Evolutionary conservation across 176 grass and related monocot genomes (phyloP).

Genomic region (Oryza rufipogon): DNA sequence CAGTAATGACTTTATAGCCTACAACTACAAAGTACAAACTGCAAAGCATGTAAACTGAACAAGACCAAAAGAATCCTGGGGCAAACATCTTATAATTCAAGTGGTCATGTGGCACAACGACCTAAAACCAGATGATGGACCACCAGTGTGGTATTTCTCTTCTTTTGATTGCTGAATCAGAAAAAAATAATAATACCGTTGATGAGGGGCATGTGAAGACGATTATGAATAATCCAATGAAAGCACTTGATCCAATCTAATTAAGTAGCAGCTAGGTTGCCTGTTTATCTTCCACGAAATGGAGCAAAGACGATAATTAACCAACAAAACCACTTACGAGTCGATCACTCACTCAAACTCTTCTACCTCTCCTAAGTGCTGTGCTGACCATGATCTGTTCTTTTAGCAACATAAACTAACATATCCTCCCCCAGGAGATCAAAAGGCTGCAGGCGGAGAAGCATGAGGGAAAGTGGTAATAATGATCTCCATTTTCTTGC

Average conservation of each 20-base stretch:
- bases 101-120: neutral
- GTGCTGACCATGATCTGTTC: slow-evolving; percentile 19
- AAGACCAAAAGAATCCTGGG: neutral
- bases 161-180: neutral
- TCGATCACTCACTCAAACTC: slow-evolving; percentile 31
- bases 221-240: neutral
- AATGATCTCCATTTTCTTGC: slow-evolving; percentile 31
- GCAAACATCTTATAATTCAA: neutral
- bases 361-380: slow-evolving; percentile 19
- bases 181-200: neutral
- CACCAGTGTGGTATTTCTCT: neutral
- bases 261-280: neutral
- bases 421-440: slow-evolving; percentile 20
- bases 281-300: neutral
- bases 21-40: neutral
- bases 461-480: slow-evolving; percentile 26
- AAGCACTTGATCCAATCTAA: neutral
- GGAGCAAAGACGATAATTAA: slow-evolving; percentile 14
- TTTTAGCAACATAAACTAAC: slow-evolving; percentile 36
- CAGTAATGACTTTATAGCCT: neutral
- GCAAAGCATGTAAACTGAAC: neutral
- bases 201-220: neutral
- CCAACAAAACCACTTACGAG: slow-evolving; percentile 30
- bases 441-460: slow-evolving; percentile 26
- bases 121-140: neutral